These are phyloP conservation scores for Solanum dulcamara DNA, from an alignment of 257 asterid genomes.

Conservation along the genomic window DNA sequence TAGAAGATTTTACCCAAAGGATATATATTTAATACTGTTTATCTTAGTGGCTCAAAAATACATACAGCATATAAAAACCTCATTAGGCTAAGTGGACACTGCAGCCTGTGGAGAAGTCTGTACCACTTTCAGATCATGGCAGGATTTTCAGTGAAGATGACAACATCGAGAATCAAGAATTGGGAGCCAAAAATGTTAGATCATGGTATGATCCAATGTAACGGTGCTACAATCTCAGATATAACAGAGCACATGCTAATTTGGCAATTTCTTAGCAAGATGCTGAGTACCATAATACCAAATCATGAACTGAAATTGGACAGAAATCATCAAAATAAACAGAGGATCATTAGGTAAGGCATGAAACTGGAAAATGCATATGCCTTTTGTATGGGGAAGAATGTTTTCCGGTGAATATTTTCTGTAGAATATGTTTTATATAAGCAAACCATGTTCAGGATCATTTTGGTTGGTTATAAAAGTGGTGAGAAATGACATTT, in stretches of 20 bases:
- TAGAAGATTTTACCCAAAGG: background rate
- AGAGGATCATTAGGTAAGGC: background rate
- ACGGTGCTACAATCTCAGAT: background rate
- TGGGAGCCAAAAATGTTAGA: background rate
- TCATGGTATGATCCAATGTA: background rate
- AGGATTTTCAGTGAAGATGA: background rate
- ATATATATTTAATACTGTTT: background rate
- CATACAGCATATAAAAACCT: background rate
- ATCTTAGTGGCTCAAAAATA: background rate
- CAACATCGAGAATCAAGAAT: background rate
- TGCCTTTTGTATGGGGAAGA: background rate
- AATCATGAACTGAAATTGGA: background rate
- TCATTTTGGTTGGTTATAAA: background rate
- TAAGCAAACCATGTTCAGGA: background rate
- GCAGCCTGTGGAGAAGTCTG: background rate
- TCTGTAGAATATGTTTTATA: background rate
- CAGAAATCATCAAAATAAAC: background rate
- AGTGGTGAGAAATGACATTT: background rate
- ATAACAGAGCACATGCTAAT: background rate
- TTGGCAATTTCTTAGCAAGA: background rate
- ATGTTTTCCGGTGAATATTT: background rate
- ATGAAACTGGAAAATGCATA: background rate
- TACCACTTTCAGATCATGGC: background rate
- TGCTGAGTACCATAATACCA: background rate
- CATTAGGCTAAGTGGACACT: background rate